Conservation (phyloP, 169 alveolate genomes). For the Babesia divergens region DNA sequence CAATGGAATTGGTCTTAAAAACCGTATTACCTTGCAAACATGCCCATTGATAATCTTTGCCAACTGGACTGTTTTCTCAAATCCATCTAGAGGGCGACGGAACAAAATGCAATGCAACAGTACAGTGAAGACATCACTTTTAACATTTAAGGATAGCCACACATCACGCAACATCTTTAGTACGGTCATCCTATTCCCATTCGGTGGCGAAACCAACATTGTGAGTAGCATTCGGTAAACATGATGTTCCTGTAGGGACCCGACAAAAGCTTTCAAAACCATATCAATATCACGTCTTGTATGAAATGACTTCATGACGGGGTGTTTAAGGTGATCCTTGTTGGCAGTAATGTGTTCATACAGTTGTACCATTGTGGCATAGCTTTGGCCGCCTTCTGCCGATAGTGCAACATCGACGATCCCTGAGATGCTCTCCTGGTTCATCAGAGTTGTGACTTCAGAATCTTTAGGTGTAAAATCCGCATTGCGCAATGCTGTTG, state of each 20-base stretch:
- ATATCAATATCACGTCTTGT: background rate
- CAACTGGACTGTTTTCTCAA: background rate
- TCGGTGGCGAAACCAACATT: background rate
- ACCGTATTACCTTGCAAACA: background rate
- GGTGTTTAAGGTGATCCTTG: constrained; percentile 5
- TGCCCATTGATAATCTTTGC: background rate
- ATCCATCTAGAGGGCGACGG: background rate
- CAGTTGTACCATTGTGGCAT: constrained; percentile 22
- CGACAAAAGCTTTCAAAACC: background rate
- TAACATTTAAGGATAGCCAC: background rate
- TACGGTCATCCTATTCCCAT: background rate
- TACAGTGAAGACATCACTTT: background rate
- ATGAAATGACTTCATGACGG: background rate
- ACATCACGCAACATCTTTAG: constrained; percentile 9
- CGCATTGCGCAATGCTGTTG: background rate
- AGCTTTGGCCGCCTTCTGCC: background rate
- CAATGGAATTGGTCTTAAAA: background rate
- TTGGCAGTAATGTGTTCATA: constrained; percentile 3
- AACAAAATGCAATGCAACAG: constrained; percentile 4
- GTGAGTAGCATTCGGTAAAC: background rate
- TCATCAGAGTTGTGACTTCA: background rate
- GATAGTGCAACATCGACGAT: background rate
- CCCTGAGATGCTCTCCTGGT: background rate
- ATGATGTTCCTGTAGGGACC: constrained; percentile 11
- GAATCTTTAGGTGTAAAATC: background rate